Evolutionary conservation across 2,329 filamentous ascomycete species (phyloP).

Genomic region (Sporothrix phasma): DNA sequence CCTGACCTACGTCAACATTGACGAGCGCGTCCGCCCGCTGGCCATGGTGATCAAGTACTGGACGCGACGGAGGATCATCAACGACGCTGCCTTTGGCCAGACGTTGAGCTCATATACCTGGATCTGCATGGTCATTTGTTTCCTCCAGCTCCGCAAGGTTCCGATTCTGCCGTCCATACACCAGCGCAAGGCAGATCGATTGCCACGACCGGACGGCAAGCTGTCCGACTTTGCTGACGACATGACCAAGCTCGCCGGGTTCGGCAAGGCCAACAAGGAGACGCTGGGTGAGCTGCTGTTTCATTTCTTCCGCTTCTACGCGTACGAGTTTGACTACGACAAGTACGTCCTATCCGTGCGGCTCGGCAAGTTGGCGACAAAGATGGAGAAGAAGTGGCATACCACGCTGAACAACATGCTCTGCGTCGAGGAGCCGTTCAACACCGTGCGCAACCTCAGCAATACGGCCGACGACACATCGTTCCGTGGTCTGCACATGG

Average conservation of each 20-base stretch:
- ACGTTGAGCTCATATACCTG: slow-evolving; percentile 97
- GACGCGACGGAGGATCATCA: slow-evolving; percentile 85
- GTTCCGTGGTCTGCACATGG: slow-evolving; percentile 81
- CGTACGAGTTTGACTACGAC: slow-evolving; percentile 85
- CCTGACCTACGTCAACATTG: slow-evolving; percentile 88
- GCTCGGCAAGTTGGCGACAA: slow-evolving; percentile 65
- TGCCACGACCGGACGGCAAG: slow-evolving; percentile 52
- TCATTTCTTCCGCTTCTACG: slow-evolving; percentile 90
- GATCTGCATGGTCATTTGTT: slow-evolving; percentile 98
- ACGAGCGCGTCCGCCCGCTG: slow-evolving; percentile 78
- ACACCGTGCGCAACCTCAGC: slow-evolving; percentile 75
- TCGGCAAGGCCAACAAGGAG: slow-evolving; percentile 70
- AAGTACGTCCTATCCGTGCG: slow-evolving; percentile 76
- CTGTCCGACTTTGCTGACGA: slow-evolving; percentile 81
- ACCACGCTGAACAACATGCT: slow-evolving; percentile 69
- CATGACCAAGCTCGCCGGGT: slow-evolving; percentile 60
- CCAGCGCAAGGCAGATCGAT: slow-evolving; percentile 54
- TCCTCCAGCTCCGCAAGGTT: slow-evolving; percentile 77
- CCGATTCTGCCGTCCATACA: slow-evolving; percentile 82
- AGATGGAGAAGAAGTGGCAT: slow-evolving; percentile 84
- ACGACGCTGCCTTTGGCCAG: slow-evolving; percentile 88
- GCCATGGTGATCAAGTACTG: slow-evolving; percentile 98
- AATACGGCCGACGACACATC: slow-evolving; percentile 96
- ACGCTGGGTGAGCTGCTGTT: slow-evolving; percentile 81
- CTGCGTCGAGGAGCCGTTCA: slow-evolving; percentile 96